Conservation (phyloP, 2,329 filamentous ascomycete genomes). For the Gnomoniopsis smithogilvyi region DNA sequence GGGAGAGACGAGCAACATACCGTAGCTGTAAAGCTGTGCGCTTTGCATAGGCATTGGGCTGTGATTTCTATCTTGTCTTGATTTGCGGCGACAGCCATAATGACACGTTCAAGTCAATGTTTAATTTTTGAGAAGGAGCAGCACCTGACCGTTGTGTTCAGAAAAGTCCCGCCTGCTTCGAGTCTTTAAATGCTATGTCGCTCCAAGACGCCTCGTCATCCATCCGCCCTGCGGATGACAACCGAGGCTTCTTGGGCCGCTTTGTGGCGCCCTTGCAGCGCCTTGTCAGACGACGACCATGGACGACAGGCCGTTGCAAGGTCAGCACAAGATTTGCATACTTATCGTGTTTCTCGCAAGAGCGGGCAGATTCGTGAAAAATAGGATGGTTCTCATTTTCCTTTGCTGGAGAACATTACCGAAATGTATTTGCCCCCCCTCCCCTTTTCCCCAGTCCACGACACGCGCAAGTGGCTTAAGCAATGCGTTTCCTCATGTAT, state of each 20-base stretch:
- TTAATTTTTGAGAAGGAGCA: background rate
- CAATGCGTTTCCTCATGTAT: constrained; percentile 5
- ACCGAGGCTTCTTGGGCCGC: too few species aligned
- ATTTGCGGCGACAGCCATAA: background rate
- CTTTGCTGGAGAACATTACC: too few species aligned
- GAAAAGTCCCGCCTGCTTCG: background rate
- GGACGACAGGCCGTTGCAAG: background rate
- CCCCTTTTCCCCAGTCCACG: background rate
- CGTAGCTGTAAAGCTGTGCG: constrained; percentile 34
- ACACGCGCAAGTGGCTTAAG: background rate
- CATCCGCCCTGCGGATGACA: background rate
- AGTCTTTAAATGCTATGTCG: too few species aligned
- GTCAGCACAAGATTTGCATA: too few species aligned
- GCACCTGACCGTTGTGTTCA: background rate
- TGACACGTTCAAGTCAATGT: background rate
- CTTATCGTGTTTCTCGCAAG: too few species aligned
- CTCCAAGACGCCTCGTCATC: too few species aligned
- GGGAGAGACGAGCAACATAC: constrained; percentile 35
- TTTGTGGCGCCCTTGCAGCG: background rate
- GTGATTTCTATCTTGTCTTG: constrained; percentile 25
- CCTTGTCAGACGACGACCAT: background rate
- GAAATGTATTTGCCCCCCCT: background rate
- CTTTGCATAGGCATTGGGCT: constrained; percentile 43
- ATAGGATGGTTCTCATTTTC: too few species aligned
- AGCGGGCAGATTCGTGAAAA: too few species aligned